Conservation (phyloP, 2,329 filamentous ascomycete species). For the Sphaerostilbella broomeana region DNA sequence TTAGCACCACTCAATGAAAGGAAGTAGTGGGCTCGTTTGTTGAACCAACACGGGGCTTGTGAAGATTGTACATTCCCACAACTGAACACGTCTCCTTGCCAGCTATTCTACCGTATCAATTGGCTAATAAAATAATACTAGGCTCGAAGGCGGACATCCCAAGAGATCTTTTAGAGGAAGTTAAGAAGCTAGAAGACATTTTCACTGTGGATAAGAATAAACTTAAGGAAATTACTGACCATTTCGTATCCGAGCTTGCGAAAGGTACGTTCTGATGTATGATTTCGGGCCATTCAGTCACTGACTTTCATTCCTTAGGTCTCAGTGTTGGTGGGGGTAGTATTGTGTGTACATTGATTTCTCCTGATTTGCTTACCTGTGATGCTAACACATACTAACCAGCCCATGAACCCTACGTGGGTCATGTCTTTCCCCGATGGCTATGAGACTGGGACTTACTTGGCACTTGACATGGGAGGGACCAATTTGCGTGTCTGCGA, state of each 20-base stretch:
- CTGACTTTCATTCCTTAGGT: too few relatives aligned
- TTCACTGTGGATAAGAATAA: slow-evolving; percentile 74
- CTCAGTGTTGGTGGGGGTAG: slow-evolving; percentile 81
- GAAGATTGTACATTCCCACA: neutral
- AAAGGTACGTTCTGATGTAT: slow-evolving; percentile 53
- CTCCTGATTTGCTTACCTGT: neutral
- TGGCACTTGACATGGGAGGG: slow-evolving; percentile 92
- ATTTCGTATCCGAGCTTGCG: slow-evolving; percentile 81
- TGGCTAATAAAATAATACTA: slow-evolving; percentile 32
- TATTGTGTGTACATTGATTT: slow-evolving; percentile 63
- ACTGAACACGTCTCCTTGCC: neutral
- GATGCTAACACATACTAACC: slow-evolving; percentile 14
- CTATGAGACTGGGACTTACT: slow-evolving; percentile 76
- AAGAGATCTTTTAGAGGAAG: slow-evolving; percentile 71
- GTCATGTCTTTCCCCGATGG: slow-evolving; percentile 85
- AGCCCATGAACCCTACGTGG: slow-evolving; percentile 99
- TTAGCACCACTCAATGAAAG: too few relatives aligned
- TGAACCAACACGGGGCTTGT: neutral
- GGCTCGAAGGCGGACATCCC: slow-evolving; percentile 90
- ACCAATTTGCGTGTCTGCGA: slow-evolving; percentile 94
- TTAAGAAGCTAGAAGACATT: slow-evolving; percentile 73
- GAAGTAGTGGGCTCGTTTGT: neutral
- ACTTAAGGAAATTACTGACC: slow-evolving; percentile 83
- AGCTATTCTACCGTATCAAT: neutral
- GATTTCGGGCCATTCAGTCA: too few relatives aligned